Conservation (phyloP, 768 basidiomycete species). For the Tylopilus plumbeoviolaceoides region DNA sequence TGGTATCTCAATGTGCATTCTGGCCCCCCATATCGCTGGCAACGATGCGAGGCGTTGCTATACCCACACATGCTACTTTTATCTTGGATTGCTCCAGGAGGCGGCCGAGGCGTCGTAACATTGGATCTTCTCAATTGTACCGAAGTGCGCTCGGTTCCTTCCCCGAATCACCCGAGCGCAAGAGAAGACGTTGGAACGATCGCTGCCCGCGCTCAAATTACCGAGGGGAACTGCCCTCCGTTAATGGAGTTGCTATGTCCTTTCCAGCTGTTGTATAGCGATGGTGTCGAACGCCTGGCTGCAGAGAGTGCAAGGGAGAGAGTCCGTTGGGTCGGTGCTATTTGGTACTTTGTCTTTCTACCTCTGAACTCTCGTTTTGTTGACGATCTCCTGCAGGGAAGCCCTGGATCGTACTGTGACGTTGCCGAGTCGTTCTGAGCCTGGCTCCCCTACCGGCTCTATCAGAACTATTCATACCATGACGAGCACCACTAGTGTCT, state of each 20-base stretch:
- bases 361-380: not conserved
- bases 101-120: conserved; percentile 80
- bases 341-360: conserved; percentile 56
- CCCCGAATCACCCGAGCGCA: conserved; percentile 75
- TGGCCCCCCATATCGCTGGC: conserved; percentile 71
- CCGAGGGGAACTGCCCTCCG: conserved; percentile 38
- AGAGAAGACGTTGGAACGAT: conserved; percentile 84
- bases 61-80: conserved; percentile 83
- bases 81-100: conserved; percentile 83
- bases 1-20: conserved; percentile 96
- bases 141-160: conserved; percentile 79
- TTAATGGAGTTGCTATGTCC: conserved; percentile 78
- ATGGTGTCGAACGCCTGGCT: conserved; percentile 84
- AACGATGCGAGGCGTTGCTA: conserved; percentile 75
- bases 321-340: conserved; percentile 86
- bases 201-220: conserved; percentile 64
- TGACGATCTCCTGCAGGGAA: conserved; percentile 50
- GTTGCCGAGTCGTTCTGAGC: conserved; percentile 42
- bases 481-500: conserved; percentile 38
- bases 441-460: conserved; percentile 48
- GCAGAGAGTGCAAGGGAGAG: conserved; percentile 86
- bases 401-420: conserved; percentile 63
- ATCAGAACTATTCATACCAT: conserved; percentile 68
- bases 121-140: conserved; percentile 84
- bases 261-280: conserved; percentile 86